phyloP scores from a whole-genome alignment of 2,329 filamentous ascomycete genomes.

The Endocalyx cinctus region DNA sequence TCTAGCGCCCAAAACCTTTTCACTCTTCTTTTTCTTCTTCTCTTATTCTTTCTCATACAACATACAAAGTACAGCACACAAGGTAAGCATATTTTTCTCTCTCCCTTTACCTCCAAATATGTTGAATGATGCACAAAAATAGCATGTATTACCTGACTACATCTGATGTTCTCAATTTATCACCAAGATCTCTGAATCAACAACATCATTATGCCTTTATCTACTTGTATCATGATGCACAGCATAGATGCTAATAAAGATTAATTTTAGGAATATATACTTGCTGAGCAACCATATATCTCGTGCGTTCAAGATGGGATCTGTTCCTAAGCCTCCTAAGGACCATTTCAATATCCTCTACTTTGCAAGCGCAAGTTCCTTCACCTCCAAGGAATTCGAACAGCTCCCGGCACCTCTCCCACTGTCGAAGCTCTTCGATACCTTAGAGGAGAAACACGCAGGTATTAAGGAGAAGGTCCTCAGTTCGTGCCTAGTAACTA shows the following conservation, averaged over 20 bases:
- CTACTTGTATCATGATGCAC: conserved; percentile 6
- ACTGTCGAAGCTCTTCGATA: conserved; percentile 57
- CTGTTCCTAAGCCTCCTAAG: conserved; percentile 42
- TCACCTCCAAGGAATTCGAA: conserved; percentile 65
- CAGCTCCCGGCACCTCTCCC: conserved; percentile 61
- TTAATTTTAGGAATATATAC: conserved; percentile 1
- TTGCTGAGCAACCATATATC: background rate
- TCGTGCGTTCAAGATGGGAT: conserved; percentile 32
- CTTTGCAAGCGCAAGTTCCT: conserved; percentile 71
- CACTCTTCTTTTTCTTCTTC: background rate
- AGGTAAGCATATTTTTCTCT: conserved; percentile 13
- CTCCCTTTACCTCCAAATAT: conserved; percentile 14
- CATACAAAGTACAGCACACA: background rate
- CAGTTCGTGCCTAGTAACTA: conserved; percentile 67
- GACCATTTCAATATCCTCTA: conserved; percentile 78
- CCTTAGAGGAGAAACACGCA: conserved; percentile 63
- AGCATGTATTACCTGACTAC: conserved; percentile 58
- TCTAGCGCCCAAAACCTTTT: conserved; percentile 2
- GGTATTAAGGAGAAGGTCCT: conserved; percentile 67
- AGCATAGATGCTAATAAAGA: conserved; percentile 8
- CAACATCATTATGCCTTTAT: conserved; percentile 20
- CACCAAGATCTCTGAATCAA: conserved; percentile 68
- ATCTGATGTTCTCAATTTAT: conserved; percentile 54
- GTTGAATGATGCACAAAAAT: conserved; percentile 46
- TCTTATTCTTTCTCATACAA: conserved; percentile 1